Evolutionary conservation across 2,329 filamentous ascomycete species (phyloP).

Genomic region (Neonectria magnoliae): DNA sequence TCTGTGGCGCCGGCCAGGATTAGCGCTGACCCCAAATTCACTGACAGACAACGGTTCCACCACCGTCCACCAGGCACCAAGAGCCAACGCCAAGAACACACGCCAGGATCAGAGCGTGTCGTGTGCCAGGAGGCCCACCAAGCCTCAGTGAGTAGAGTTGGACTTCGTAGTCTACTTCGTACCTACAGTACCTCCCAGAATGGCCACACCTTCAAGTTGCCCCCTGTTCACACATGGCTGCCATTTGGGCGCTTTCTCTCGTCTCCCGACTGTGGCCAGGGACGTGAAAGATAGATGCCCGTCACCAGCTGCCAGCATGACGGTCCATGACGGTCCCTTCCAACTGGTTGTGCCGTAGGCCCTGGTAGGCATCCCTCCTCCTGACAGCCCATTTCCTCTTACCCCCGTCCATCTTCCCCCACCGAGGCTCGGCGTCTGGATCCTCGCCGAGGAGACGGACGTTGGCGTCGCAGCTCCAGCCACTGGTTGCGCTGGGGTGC

Average conservation of each 20-base stretch:
- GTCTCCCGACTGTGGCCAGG: slow-evolving; percentile 28
- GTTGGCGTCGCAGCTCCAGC: slow-evolving; percentile 20
- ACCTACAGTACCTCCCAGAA: not conserved
- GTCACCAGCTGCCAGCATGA: slow-evolving; percentile 18
- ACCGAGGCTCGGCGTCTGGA: slow-evolving; percentile 15
- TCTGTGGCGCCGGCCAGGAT: slow-evolving; percentile 29
- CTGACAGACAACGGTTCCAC: slow-evolving; percentile 42
- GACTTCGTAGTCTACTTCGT: not conserved
- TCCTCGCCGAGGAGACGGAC: slow-evolving; percentile 17
- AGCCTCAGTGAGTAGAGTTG: slow-evolving; percentile 25
- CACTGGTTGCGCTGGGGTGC: slow-evolving; percentile 29
- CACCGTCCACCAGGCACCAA: slow-evolving; percentile 6
- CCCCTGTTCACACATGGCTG: slow-evolving; percentile 35
- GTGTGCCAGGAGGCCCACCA: slow-evolving; percentile 33
- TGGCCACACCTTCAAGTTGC: slow-evolving; percentile 33
- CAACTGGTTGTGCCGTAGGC: slow-evolving; percentile 13
- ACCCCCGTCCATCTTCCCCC: not conserved
- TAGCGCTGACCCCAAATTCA: slow-evolving; percentile 36
- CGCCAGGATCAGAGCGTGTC: slow-evolving; percentile 31
- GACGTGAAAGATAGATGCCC: slow-evolving; percentile 28
- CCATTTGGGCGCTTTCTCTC: slow-evolving; percentile 30
- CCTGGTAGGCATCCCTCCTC: slow-evolving; percentile 12
- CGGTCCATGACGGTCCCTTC: not conserved
- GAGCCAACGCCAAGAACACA: slow-evolving; percentile 15
- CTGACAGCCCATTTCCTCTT: slow-evolving; percentile 16